Evolutionary conservation across 108 stramenopile species (phyloP).

Genomic region (Aurantiochytrium sp.): DNA sequence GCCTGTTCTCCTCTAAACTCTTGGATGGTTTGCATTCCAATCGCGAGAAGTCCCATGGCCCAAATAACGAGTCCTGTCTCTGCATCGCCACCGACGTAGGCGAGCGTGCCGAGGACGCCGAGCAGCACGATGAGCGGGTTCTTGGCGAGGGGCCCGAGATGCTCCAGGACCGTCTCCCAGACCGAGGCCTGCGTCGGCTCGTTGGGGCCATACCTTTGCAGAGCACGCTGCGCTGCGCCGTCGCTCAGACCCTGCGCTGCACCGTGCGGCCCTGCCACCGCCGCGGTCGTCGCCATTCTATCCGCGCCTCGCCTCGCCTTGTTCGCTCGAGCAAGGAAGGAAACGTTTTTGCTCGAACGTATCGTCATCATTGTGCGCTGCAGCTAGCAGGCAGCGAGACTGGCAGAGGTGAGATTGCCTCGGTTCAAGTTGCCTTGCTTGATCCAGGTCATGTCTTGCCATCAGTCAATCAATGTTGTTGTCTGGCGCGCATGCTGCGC

Average conservation of each 20-base stretch:
- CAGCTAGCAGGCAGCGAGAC: no score
- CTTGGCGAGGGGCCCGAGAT: neutral
- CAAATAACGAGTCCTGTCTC: slow-evolving; percentile 80
- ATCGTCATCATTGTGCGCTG: no score
- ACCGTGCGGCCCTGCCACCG: neutral
- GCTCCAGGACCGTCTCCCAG: neutral
- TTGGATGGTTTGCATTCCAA: slow-evolving; percentile 84
- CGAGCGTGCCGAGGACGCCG: slow-evolving; percentile 67
- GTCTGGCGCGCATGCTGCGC: no score
- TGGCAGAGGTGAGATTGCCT: no score
- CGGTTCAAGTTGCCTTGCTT: no score
- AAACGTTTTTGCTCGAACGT: no score
- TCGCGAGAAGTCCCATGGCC: slow-evolving; percentile 75
- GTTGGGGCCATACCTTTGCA: neutral
- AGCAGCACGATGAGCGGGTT: slow-evolving; percentile 67
- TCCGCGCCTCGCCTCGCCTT: no score
- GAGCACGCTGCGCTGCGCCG: neutral
- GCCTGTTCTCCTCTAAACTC: slow-evolving; percentile 78
- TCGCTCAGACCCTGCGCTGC: neutral
- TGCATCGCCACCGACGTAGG: slow-evolving; percentile 65
- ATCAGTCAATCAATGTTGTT: no score
- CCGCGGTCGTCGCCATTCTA: neutral
- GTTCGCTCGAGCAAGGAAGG: no score
- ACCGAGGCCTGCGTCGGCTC: neutral
- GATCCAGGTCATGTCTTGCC: no score